Conservation (phyloP, 768 basidiomycete species). For the Collybia nuda region DNA sequence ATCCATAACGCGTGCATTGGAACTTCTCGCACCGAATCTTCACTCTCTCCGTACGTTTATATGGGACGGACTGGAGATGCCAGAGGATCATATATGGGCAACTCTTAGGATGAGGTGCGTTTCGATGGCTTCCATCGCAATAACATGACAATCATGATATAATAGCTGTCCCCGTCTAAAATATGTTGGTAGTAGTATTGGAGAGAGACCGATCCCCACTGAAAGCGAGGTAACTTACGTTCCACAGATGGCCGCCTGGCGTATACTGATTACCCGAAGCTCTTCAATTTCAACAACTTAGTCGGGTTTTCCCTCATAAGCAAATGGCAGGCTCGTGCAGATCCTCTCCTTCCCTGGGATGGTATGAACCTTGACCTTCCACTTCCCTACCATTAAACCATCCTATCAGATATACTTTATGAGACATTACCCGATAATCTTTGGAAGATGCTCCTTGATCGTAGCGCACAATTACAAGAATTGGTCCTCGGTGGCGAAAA, state of each 20-base stretch:
- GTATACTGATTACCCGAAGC: constrained; percentile 5
- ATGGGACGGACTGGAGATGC: constrained; percentile 23
- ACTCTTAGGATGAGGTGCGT: constrained; percentile 16
- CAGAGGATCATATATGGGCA: constrained; percentile 17
- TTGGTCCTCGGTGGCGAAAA: constrained; percentile 31
- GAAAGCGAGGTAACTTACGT: constrained; percentile 18
- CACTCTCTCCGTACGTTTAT: constrained; percentile 16
- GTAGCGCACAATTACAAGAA: constrained; percentile 42
- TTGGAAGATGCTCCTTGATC: constrained; percentile 56
- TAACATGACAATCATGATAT: too few species aligned
- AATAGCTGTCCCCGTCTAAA: constrained; percentile 20
- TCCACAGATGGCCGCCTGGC: neutral
- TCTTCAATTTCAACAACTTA: constrained; percentile 20
- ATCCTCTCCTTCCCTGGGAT: neutral
- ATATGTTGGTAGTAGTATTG: constrained; percentile 20
- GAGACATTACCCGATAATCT: constrained; percentile 24
- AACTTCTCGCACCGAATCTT: constrained; percentile 15
- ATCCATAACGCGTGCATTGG: constrained; percentile 9
- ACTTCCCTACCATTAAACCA: neutral
- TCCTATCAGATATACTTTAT: neutral
- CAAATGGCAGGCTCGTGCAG: constrained; percentile 11
- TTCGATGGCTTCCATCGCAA: too few species aligned
- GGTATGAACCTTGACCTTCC: neutral
- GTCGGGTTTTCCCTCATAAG: constrained; percentile 17
- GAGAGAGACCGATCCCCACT: constrained; percentile 8